Evolutionary conservation across 176 grass and related monocot species (phyloP), one percentile per base, ranked within the genome.

Genomic region (Raddia guianensis): DNA sequence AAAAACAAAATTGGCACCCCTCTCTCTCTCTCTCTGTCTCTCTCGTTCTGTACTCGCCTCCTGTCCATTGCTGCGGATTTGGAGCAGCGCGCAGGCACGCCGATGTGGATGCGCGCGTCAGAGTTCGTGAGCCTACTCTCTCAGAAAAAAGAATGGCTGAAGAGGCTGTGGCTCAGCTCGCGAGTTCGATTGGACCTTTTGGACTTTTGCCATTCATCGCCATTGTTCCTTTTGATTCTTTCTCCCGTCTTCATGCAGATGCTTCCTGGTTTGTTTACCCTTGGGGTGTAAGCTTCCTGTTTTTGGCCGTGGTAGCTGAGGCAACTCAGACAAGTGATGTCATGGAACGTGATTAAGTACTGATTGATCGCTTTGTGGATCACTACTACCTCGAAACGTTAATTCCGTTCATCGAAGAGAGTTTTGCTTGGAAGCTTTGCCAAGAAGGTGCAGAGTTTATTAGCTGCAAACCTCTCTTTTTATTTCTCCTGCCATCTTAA

Each of bases 361-460:
- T 58, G 35, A 46, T 64, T 13, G 10, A 42, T 56, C 71, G 70
- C 20, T 65, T 64, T 12, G 4, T 27, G 58, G 48, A 66, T 65
- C 33, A 72, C 4, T 40, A 27, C 60, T 63, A 5, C 6, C 60
- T 63, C 5, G 60, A 27, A 27, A 27, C 27, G 27, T 27, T 27
- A 27, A 27, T 7, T 18, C 66, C 4, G 8, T 68, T 5, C 2
- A 44, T 43, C 9, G n/a, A 12, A 27, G 54, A 64, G 61, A 18
- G 16, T 15, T 81, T 85, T 81, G 78, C 83, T 72, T 89, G 64
- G 9, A 89, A 85, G 78, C 32, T 27, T 89, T 46, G 52, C 8
- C 69, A n/a, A 65, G 6, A 34, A 55, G 49, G 15, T 53, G 8
- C 21, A 8, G 46, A 46, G 15, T 8, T 75, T 37, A n/a, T 54